Evolutionary conservation across 192 early-diverging fungal species (phyloP), one percentile per base, ranked within the genome.

Genomic region (Umbelopsis vinacea): DNA sequence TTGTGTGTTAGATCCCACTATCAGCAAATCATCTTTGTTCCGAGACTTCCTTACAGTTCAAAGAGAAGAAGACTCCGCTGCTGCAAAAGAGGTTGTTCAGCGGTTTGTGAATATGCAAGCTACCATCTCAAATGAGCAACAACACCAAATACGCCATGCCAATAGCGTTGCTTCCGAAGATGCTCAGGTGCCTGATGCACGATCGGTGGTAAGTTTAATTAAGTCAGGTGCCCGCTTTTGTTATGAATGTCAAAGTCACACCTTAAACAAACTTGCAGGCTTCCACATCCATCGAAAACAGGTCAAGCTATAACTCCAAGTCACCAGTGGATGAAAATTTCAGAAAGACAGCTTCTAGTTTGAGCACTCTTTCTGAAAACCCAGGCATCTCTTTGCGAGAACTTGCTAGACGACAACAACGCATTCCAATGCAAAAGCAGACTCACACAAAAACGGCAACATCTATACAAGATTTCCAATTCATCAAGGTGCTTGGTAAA

Each of bases 401-500:
- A 7, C 33, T 63, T 29, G 57, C 57, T 19, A 63, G 26, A 19
- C 11, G 57, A 22, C 40, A 52, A 52, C 48, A 52, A 26, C 48
- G 67, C 3, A 10, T 46, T 26, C 43, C 67, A 69, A 69, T 26
- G 21, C 26, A 69, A 19, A 12, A 54, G 7, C 48, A 35, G 12
- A 24, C 33, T 22, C 69, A 17, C 21, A 69, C 48, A 38, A 77
- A 78, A 26, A 79, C 83, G 43, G 60, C 63, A 1, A 63, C 57
- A 37, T 70, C 75, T 0, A 77, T 85, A 5, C 76, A 86, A 4
- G 78, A 87, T 54, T 87, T 84, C 38, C 71, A 86, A 22, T 53
- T 87, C 17, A 75, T 89, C 46, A 84, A 81, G 46, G 87, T 89
- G 38, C 81, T 89, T 17, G 87, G 87, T 15, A 87, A 80, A 71